Percentiles rank a stretch among this genome's conserved stretches.
Evolutionary conservation across 2,329 filamentous ascomycete genomes (phyloP).

Genomic region (Peltaster fructicola): DNA sequence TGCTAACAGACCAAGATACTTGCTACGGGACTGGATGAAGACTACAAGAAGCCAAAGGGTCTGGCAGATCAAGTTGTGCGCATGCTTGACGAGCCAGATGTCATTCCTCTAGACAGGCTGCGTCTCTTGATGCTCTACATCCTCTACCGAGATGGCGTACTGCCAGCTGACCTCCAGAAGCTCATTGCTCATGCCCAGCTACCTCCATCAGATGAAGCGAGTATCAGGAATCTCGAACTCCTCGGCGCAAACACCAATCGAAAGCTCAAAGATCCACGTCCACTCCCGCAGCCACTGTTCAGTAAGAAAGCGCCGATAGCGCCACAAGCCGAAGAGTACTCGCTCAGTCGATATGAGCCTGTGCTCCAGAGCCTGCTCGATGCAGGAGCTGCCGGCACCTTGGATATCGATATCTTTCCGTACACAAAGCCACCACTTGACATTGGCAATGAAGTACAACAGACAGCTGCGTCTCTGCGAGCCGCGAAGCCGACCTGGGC

Average conservation of each 20-base stretch:
- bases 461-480: slow-evolving; percentile 50
- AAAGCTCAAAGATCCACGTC: slow-evolving; percentile 60
- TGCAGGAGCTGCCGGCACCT: slow-evolving; percentile 29
- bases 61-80: slow-evolving; percentile 70
- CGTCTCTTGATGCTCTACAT: slow-evolving; percentile 74
- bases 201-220: slow-evolving; percentile 52
- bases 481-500: slow-evolving; percentile 94
- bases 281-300: slow-evolving; percentile 51
- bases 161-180: slow-evolving; percentile 68
- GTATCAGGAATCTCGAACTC: slow-evolving; percentile 61
- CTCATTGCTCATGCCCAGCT: slow-evolving; percentile 70
- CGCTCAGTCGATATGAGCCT: slow-evolving; percentile 74
- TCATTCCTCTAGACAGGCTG: slow-evolving; percentile 56
- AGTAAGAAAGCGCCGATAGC: slow-evolving; percentile 42
- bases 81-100: slow-evolving; percentile 68
- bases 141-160: slow-evolving; percentile 69
- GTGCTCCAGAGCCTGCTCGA: slow-evolving; percentile 72
- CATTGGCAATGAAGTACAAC: slow-evolving; percentile 38
- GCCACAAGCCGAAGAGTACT: slow-evolving; percentile 49
- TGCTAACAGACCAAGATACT: slow-evolving; percentile 36
- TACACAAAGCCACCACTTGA: slow-evolving; percentile 41
- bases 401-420: slow-evolving; percentile 28
- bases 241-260: slow-evolving; percentile 59
- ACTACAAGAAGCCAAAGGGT: slow-evolving; percentile 79
- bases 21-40: slow-evolving; percentile 83